Percentiles rank a stretch among this genome's conserved stretches.
phyloP scores from a whole-genome alignment of 2,329 filamentous ascomycete species.

The Xylariales sp. region DNA sequence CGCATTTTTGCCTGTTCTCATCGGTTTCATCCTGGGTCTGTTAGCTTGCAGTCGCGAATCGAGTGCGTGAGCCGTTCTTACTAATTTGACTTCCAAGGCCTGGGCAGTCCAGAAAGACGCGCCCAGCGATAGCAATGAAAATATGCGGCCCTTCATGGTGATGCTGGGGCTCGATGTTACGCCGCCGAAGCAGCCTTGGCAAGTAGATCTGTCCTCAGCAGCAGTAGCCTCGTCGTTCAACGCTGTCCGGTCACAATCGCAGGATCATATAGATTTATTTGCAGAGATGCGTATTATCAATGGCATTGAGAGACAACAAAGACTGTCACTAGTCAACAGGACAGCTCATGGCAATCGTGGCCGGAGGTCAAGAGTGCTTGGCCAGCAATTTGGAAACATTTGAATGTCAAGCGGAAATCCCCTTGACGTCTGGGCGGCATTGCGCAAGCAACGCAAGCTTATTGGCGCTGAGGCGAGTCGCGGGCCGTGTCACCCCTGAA shows the following conservation, averaged over 20 bases:
- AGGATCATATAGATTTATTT: no score
- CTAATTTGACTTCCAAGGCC: constrained; percentile 56
- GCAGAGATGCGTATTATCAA: no score
- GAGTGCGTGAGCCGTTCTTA: no score
- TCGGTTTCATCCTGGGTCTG: constrained; percentile 71
- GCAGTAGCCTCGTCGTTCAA: no score
- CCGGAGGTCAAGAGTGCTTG: constrained; percentile 1
- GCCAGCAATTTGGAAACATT: constrained; percentile 8
- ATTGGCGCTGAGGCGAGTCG: background rate
- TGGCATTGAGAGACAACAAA: no score
- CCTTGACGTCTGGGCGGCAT: no score
- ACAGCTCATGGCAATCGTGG: background rate
- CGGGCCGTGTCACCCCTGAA: background rate
- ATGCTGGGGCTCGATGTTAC: constrained; percentile 14
- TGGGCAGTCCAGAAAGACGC: constrained; percentile 49
- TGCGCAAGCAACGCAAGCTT: background rate
- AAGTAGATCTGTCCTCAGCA: constrained; percentile 17
- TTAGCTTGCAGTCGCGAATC: no score
- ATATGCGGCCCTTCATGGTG: constrained; percentile 52
- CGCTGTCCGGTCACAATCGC: no score
- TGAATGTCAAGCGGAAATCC: no score
- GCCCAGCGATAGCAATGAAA: constrained; percentile 45
- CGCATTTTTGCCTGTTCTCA: constrained; percentile 75
- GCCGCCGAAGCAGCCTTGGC: constrained; percentile 26
- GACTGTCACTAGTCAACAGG: background rate